Base-by-base conservation (phyloP, 768 basidiomycete species). In the Calocybe gangraenosa region DNA sequence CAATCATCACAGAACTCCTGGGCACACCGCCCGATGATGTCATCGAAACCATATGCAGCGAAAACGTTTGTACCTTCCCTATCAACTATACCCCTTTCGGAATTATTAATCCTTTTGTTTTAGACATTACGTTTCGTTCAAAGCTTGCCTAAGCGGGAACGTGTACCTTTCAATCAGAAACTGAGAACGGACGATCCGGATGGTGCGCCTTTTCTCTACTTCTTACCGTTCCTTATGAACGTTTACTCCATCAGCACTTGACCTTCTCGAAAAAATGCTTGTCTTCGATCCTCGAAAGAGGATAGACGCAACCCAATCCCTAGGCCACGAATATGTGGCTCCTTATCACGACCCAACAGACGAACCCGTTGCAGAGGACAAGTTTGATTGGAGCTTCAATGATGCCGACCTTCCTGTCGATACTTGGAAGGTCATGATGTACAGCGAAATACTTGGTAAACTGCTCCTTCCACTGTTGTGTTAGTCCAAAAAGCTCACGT, bases 391-490 rank as follows among this genome's bases (percentile, higher is more conserved):
- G 96, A 89, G 85, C 58, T 99, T 99, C 80, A 99, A 99, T 65
- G 96, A 99, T 53, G 96, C 96, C 15, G 96, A 99, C 64, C 74
- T 99, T 36, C 96, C 96, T 0, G 89, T 98, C 9, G 96, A 99
- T 59, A 95, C 92, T 1, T 99, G 96, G 96, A 98, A 97, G 69
- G 95, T 96, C 61, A 99, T 99, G 96, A 99, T 99, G 95, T 98
- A 98, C 73, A 88, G 85, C 57, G 95, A 99, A 68, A 98, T 97
- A 52, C 74, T 97, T 10, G 92, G 93, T 92, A 58, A 51, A 84
- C 66, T 40, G 18, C 20, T 39, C 46, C 18, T 7, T n/a, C 30
- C n/a, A 25, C 50, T 28, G 6, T 28, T 11, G 25, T 28, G 25
- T 6, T 28, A 6, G 6, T 28, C 25, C 11, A 28, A 28, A 28